Base-by-base conservation (phyloP, 2,329 filamentous ascomycete genomes). In the Scedosporium dehoogii region DNA sequence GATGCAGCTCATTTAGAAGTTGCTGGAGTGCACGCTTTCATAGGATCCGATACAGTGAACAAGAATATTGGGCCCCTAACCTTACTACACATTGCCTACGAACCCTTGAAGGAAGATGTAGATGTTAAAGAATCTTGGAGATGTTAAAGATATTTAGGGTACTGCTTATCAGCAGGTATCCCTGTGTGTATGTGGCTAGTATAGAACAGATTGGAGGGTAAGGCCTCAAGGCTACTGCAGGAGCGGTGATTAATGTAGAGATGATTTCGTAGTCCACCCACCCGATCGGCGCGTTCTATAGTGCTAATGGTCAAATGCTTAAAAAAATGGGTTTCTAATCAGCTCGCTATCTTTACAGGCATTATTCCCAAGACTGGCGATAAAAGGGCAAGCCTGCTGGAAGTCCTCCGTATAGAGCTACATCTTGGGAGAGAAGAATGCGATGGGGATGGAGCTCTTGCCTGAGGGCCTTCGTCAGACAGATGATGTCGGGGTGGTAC, bases 401-500 rank as follows among this genome's bases (percentile, higher is more conserved):
- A 76, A 73, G 42, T 78, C 78, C 1, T 78, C 78, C 0, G 75
- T 76, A 56, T 79, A 74, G 2, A 80, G 75, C 76, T 77, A 80
- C 0, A 72, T 73, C 2, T 72, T 64, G 0, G 78, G 77, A 3
- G 72, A 70, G 57, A 75, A 79, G 29, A 73, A 75, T 0, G 77
- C 77, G 23, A 81, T 68, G 0, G 78, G 71, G 1, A 81, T 79
- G 21, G 81, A 65, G 0, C 75, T 76, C n/a, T n/a, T n/a, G n/a
- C n/a, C 0, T 78, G 0, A 77, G 75, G 0, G 76, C 75, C 71
- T 96, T 91, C 51, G 92, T 91, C 66, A 96, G 90, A 70, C 96
- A 92, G 0, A 94, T 85, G 66, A 96, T 86, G 68, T 94, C 89
- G 0, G 91, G 90, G 66, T 89, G 87, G 38, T 92, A 91, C 6